These are phyloP conservation scores for Avicennia marina DNA, from an alignment of 257 asterid species.

Conservation along the genomic window DNA sequence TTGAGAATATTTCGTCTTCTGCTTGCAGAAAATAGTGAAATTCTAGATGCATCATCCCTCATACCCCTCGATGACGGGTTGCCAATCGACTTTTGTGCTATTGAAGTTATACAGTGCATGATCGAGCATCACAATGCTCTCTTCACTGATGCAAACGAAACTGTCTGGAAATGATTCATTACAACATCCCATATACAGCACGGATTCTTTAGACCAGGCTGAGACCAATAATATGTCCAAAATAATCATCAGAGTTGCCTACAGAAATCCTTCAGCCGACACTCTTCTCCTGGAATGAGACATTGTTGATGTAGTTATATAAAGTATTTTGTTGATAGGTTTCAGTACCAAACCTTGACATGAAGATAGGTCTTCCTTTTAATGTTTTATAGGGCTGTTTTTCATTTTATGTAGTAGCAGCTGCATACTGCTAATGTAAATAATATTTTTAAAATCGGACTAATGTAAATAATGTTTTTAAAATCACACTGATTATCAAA, in stretches of 20 bases:
- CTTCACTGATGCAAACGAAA: conserved; percentile 81
- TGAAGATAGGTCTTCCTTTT: no score
- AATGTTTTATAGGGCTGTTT: no score
- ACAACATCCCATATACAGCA: conserved; percentile 17
- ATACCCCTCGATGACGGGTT: conserved; percentile 76
- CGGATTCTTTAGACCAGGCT: conserved; percentile 30
- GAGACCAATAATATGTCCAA: no score
- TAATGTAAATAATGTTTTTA: no score
- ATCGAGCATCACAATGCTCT: conserved; percentile 76
- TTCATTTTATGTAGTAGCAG: no score
- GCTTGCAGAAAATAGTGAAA: conserved; percentile 55
- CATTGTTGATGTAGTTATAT: conserved; percentile 5
- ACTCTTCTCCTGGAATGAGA: neutral
- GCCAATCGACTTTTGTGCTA: conserved; percentile 64
- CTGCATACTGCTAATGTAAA: no score
- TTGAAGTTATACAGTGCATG: conserved; percentile 85
- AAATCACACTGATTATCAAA: no score
- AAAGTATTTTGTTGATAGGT: neutral
- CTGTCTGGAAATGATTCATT: conserved; percentile 59
- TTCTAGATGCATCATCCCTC: conserved; percentile 60
- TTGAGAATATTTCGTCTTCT: no score
- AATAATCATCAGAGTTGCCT: neutral
- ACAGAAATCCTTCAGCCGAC: neutral
- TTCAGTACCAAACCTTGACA: no score
- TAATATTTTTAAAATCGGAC: no score